Evolutionary conservation across 2,329 filamentous ascomycete genomes (phyloP).

Genomic region (Ambrosiella xylebori): DNA sequence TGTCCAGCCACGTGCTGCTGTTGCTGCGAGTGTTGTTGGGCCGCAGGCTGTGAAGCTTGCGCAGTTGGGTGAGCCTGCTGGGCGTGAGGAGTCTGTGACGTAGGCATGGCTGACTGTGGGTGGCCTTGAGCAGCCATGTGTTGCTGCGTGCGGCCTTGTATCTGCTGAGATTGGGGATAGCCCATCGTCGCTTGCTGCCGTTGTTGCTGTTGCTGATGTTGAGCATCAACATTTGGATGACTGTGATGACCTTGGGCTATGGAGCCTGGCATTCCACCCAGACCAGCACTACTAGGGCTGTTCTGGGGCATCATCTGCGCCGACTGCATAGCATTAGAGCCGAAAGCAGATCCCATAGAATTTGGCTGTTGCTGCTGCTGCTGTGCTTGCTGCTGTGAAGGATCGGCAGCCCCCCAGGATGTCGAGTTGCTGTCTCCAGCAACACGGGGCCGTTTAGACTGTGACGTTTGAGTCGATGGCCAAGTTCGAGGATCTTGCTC

Average conservation of each 20-base stretch:
- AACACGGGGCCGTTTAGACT: constrained; percentile 11
- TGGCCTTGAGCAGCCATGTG: neutral
- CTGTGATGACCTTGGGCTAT: constrained; percentile 8
- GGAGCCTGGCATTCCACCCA: constrained; percentile 1
- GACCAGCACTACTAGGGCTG: constrained; percentile 4
- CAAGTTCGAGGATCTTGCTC: constrained; percentile 6
- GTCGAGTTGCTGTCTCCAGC: constrained; percentile 4
- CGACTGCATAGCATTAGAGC: constrained; percentile 7
- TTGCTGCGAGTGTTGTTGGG: neutral
- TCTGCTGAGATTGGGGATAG: neutral
- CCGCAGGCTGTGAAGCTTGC: constrained; percentile 3
- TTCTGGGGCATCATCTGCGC: constrained; percentile 10
- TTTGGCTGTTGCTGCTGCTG: constrained; percentile 2
- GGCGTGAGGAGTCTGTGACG: neutral
- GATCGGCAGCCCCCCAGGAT: constrained; percentile 3
- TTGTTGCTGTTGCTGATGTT: constrained; percentile 4
- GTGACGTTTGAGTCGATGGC: neutral
- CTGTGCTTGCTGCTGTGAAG: neutral
- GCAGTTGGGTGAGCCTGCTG: constrained; percentile 1
- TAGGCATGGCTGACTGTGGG: neutral
- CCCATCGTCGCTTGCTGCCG: neutral
- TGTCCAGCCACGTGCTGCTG: neutral
- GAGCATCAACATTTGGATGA: constrained; percentile 2
- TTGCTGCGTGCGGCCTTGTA: constrained; percentile 1
- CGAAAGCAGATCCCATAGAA: constrained; percentile 6